Evolutionary conservation across 139 green algal genomes (phyloP).

Genomic region (Pycnococcus provasolii): DNA sequence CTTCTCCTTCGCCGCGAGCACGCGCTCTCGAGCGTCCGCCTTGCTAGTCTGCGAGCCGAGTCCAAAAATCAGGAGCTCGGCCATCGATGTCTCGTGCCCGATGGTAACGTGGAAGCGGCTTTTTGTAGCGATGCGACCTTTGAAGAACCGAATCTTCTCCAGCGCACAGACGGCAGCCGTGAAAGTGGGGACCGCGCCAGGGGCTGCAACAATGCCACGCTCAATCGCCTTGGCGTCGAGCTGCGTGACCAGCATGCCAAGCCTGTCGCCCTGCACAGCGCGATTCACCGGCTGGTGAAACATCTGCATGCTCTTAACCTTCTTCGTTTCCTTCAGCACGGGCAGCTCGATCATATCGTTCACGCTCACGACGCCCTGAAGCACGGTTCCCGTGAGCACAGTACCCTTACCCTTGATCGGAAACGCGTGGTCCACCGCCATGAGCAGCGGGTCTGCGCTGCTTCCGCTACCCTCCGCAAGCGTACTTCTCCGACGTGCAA

Average conservation of each 20-base stretch:
- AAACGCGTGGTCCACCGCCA: conserved; percentile 93
- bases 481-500: neutral
- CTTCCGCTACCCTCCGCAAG: neutral
- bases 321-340: conserved; percentile 45
- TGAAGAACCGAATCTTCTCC: conserved; percentile 71
- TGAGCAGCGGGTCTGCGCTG: conserved; percentile 54
- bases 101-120: conserved; percentile 57
- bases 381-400: conserved; percentile 64
- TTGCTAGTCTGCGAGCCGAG: conserved; percentile 30
- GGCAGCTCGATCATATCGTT: conserved; percentile 66
- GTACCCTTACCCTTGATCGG: conserved; percentile 81
- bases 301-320: conserved; percentile 85
- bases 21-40: conserved; percentile 11
- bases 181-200: conserved; percentile 56
- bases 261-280: conserved; percentile 55
- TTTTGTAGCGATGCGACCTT: conserved; percentile 31
- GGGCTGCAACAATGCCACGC: conserved; percentile 56
- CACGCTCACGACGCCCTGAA: conserved; percentile 39
- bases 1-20: neutral
- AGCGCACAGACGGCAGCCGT: conserved; percentile 52
- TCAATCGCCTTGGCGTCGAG: conserved; percentile 72
- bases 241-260: conserved; percentile 77
- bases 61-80: conserved; percentile 26
- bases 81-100: conserved; percentile 70
- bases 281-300: conserved; percentile 58